Base-by-base conservation (phyloP, 2,329 filamentous ascomycete species). In the Phyllachora maydis region DNA sequence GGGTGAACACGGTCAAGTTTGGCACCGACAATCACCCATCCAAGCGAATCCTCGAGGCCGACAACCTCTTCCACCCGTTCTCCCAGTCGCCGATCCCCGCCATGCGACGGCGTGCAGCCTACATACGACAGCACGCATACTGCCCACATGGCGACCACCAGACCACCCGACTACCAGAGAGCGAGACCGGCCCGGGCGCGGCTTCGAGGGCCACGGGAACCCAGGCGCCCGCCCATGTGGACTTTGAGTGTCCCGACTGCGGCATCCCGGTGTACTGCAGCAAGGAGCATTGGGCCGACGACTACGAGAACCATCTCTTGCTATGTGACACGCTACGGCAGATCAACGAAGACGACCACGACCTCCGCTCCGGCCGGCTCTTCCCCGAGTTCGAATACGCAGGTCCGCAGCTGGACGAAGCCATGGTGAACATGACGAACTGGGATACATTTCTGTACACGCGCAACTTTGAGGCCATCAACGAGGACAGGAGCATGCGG, bases 391-490 rank as follows among this genome's bases (percentile, higher is more conserved):
- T 91, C 40, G 70, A 83, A 30, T 91, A 92, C 41, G 82, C 88
- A 0, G 78, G 75, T 9, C 61, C 72, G 26, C 83, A 93, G 51
- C 70, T 93, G 44, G 83, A 93, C 33, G 85, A 93, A 45, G 78
- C 82, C 16, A 61, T 88, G 34, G 68, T 93, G 34, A 98, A 98
- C 49, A 83, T 98, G 76, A 91, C 76, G 20, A 98, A 90, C 46
- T 98, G 88, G 88, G 88, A 98, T 47, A 95, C 88, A 0, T 79
- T 90, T 37, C 56, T 98, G 41, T 98, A 92, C 44, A 90, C 82
- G 3, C 64, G 88, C 39, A 75, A 91, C 38, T 95, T 88, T 39
- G 65, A 74, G 34, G 90, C 90, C 4, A 71, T 98, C 41, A 82
- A 98, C 44, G 70, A 82, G 30, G 83, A 92, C 43, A 66, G 85